phyloP scores from a whole-genome alignment of 441 rosid genomes.

The Aleurites moluccanus region DNA sequence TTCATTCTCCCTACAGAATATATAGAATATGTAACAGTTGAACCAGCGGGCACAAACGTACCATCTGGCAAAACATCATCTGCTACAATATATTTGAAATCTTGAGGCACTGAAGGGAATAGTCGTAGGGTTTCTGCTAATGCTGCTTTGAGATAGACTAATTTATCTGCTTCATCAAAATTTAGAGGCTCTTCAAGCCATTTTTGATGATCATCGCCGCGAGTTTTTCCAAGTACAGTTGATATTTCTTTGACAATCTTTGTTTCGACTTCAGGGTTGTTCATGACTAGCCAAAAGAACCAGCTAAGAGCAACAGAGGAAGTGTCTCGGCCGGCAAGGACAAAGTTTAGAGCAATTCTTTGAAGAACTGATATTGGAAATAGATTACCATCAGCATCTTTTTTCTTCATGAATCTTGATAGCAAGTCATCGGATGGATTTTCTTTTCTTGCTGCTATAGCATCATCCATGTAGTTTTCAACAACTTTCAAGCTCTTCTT shows the following conservation, averaged over 20 bases:
- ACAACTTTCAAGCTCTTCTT: conserved; percentile 57
- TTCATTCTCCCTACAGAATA: conserved; percentile 89
- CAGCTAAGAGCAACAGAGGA: conserved; percentile 93
- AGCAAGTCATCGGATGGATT: conserved; percentile 81
- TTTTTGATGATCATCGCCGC: conserved; percentile 55
- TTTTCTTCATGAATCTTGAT: conserved; percentile 77
- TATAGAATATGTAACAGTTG: conserved; percentile 84
- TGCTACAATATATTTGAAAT: conserved; percentile 68
- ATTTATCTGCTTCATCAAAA: conserved; percentile 82
- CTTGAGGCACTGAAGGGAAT: conserved; percentile 89
- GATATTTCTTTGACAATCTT: conserved; percentile 64
- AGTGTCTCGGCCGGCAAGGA: conserved; percentile 92
- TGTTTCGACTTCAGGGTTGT: conserved; percentile 54
- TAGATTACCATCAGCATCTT: conserved; percentile 61
- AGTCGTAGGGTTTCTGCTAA: conserved; percentile 82
- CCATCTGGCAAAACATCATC: conserved; percentile 85
- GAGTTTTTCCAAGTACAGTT: conserved; percentile 54
- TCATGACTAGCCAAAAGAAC: conserved; percentile 97
- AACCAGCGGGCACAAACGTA: conserved; percentile 71
- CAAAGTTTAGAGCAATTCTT: conserved; percentile 90
- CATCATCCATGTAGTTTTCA: conserved; percentile 77
- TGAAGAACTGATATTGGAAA: conserved; percentile 71
- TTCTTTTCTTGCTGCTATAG: conserved; percentile 60
- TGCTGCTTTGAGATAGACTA: conserved; percentile 82
- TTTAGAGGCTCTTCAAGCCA: conserved; percentile 76